These are phyloP conservation scores for Candida pseudofarinosa DNA, from an alignment of 805 yeast species.

Conservation along the genomic window DNA sequence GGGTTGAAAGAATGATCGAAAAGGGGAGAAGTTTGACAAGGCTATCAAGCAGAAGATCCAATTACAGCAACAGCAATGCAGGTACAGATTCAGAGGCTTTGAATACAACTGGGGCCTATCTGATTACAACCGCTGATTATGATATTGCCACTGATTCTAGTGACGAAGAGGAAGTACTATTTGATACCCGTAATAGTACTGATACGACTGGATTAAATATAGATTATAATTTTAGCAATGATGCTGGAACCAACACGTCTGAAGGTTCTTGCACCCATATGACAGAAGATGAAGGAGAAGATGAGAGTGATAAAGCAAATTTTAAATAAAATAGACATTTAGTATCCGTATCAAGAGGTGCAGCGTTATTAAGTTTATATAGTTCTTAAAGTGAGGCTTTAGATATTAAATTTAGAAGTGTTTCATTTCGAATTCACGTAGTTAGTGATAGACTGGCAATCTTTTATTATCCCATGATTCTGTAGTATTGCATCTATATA, in stretches of 20 bases:
- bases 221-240: not conserved
- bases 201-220: not conserved
- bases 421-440: conserved; percentile 2
- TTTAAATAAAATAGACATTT: too few relatives aligned
- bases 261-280: not conserved
- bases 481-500: conserved; percentile 14
- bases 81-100: not conserved
- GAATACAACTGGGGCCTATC: conserved; percentile 1
- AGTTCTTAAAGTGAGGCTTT: too few relatives aligned
- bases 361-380: too few relatives aligned
- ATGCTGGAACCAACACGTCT: too few relatives aligned
- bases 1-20: conserved; percentile 62
- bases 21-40: conserved; percentile 38
- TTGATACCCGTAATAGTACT: not conserved
- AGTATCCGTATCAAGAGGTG: too few relatives aligned
- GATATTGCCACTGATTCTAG: conserved; percentile 12
- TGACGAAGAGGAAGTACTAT: conserved; percentile 6
- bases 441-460: conserved; percentile 16
- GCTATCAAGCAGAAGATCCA: conserved; percentile 8
- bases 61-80: not conserved
- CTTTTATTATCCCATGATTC: conserved; percentile 12
- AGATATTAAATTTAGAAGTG: too few relatives aligned
- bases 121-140: conserved; percentile 5
- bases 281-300: conserved; percentile 3
- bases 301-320: too few relatives aligned